A percentile compares a stretch with the other conserved stretches of the same genome.
These are phyloP conservation scores for Ogataea minuta DNA, from an alignment of 805 yeast species.

Conservation along the genomic window DNA sequence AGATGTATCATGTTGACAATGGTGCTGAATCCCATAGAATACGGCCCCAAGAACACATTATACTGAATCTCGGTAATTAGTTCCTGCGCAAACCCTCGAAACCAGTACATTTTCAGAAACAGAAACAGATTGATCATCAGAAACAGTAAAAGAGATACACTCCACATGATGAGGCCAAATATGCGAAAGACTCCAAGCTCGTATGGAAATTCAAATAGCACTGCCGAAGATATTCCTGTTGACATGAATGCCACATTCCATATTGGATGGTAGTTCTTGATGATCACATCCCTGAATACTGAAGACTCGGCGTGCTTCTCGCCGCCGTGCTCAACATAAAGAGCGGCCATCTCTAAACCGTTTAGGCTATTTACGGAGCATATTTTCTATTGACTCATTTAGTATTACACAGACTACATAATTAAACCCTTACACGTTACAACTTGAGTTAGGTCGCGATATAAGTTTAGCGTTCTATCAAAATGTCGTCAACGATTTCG, in stretches of 20 bases:
- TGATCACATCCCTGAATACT: conserved; percentile 15
- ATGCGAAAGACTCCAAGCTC: conserved; percentile 22
- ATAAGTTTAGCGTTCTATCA: conserved; percentile 5
- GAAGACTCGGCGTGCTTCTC: neutral
- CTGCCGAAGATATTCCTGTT: conserved; percentile 62
- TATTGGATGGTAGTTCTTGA: conserved; percentile 43
- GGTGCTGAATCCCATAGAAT: conserved; percentile 77
- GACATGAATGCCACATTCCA: conserved; percentile 80
- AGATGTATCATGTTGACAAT: conserved; percentile 53
- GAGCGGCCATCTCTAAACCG: neutral
- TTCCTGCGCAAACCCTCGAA: conserved; percentile 22
- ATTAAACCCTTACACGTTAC: too few relatives aligned
- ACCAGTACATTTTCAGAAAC: conserved; percentile 33
- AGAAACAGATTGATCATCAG: conserved; percentile 41
- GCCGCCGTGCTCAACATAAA: neutral
- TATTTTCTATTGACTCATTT: too few relatives aligned
- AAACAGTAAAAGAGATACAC: conserved; percentile 48
- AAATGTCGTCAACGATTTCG: conserved; percentile 5
- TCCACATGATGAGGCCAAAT: conserved; percentile 41
- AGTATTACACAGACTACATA: too few relatives aligned
- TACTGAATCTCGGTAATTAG: conserved; percentile 41
- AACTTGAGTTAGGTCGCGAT: too few relatives aligned
- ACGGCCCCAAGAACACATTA: conserved; percentile 69
- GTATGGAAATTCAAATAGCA: conserved; percentile 58
- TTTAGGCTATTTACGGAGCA: too few relatives aligned